Conservation (phyloP, 1,284 basidiomycete species). For the Schizophyllum amplum region DNA sequence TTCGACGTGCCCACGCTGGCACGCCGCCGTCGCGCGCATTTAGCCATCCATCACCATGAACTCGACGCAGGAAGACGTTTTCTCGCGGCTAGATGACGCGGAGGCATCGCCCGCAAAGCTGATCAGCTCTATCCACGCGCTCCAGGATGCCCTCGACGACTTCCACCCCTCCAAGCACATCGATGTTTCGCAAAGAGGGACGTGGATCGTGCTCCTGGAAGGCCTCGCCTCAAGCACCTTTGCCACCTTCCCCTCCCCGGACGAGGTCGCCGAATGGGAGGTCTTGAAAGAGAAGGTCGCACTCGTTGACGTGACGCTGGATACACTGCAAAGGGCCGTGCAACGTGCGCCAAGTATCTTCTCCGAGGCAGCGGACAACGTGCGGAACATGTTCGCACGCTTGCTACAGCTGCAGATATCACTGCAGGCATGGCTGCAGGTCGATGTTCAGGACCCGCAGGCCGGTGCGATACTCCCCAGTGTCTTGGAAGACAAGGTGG, state of each 20-base stretch:
- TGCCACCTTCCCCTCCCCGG: slow-evolving; percentile 37
- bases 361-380: slow-evolving; percentile 31
- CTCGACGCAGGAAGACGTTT: not conserved
- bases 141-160: slow-evolving; percentile 14
- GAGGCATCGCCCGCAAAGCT: slow-evolving; percentile 36
- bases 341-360: slow-evolving; percentile 43
- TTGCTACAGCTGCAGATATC: slow-evolving; percentile 45
- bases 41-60: not conserved
- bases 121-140: slow-evolving; percentile 33
- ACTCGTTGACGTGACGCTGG: slow-evolving; percentile 44
- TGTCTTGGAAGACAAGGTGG: slow-evolving; percentile 28
- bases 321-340: slow-evolving; percentile 42
- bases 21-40: not conserved
- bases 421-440: slow-evolving; percentile 50
- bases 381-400: slow-evolving; percentile 39
- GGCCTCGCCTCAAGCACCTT: slow-evolving; percentile 47
- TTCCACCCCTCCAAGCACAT: not conserved
- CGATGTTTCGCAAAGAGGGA: not conserved
- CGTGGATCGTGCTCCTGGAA: slow-evolving; percentile 36
- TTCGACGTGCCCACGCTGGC: not conserved
- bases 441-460: slow-evolving; percentile 23
- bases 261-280: slow-evolving; percentile 34
- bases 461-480: slow-evolving; percentile 30
- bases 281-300: slow-evolving; percentile 48
- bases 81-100: not conserved